Conservation (phyloP, 805 yeast species). For the Saccharomycopsis capsularis region DNA sequence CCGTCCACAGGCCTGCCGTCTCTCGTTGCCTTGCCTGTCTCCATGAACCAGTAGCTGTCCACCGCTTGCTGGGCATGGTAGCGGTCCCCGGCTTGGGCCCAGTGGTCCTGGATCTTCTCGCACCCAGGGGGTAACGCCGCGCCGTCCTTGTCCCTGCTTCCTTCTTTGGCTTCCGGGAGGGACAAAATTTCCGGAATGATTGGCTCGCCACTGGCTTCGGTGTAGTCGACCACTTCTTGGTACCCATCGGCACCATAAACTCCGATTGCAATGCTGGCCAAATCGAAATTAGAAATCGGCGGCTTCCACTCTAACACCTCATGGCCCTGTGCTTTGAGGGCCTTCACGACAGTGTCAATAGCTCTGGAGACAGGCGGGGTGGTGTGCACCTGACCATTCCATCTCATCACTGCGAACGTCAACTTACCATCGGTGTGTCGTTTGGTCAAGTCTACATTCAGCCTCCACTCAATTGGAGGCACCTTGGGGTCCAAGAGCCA, state of each 20-base stretch:
- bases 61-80: conserved; percentile 31
- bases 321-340: conserved; percentile 33
- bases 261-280: conserved; percentile 25
- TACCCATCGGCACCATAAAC: conserved; percentile 34
- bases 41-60: conserved; percentile 33
- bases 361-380: conserved; percentile 51
- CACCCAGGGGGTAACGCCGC: conserved; percentile 9
- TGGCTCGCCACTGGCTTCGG: conserved; percentile 30
- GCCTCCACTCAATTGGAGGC: conserved; percentile 46
- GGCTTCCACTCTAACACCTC: conserved; percentile 38
- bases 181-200: conserved; percentile 28
- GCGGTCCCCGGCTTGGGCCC: conserved; percentile 35
- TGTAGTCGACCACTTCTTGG: conserved; percentile 27
- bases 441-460: conserved; percentile 14
- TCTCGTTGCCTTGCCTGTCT: conserved; percentile 29
- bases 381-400: conserved; percentile 42
- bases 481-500: conserved; percentile 45
- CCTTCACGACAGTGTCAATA: conserved; percentile 27
- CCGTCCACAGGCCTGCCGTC: conserved; percentile 40
- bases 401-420: conserved; percentile 39
- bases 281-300: conserved; percentile 26
- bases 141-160: neutral
- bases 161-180: conserved; percentile 20
- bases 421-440: conserved; percentile 27
- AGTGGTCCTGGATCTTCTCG: conserved; percentile 28